Conservation (phyloP, 148 eudicot genomes). For the Amaranthus hypochondriacus region DNA sequence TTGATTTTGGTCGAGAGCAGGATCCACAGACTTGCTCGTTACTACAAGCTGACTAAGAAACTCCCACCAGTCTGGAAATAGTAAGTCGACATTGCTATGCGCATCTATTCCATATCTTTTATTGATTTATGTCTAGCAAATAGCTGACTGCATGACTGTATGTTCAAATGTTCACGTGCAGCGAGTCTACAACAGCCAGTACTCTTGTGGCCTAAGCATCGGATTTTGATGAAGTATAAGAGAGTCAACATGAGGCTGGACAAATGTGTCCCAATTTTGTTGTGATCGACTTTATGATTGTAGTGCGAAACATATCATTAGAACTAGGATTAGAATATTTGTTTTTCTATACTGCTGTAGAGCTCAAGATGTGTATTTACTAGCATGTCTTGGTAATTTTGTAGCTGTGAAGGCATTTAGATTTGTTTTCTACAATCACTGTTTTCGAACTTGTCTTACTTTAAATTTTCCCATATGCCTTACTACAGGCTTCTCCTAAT, state of each 20-base stretch:
- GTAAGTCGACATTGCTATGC: constrained; percentile 8
- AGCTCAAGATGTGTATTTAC: neutral
- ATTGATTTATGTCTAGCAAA: too few relatives aligned
- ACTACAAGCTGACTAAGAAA: constrained; percentile 42
- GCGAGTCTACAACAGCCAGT: constrained; percentile 37
- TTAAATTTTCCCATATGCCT: too few relatives aligned
- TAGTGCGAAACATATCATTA: constrained; percentile 11
- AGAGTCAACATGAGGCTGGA: neutral
- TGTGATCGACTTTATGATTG: neutral
- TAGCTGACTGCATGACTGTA: neutral
- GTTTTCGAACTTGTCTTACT: neutral
- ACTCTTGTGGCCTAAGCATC: constrained; percentile 30
- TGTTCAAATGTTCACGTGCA: constrained; percentile 4
- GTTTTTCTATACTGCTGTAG: constrained; percentile 2
- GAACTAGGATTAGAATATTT: constrained; percentile 11
- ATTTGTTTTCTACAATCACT: neutral
- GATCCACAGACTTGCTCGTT: constrained; percentile 39
- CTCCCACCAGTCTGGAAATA: constrained; percentile 40
- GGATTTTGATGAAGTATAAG: neutral
- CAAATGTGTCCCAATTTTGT: constrained; percentile 7
- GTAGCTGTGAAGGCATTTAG: constrained; percentile 5
- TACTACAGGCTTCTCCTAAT: too few relatives aligned
- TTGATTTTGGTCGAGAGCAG: constrained; percentile 39
- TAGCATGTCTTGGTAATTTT: constrained; percentile 5
- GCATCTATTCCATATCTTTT: neutral